Evolutionary conservation across 1,284 basidiomycete genomes (phyloP).

Genomic region (Rhizoctonia solani): DNA sequence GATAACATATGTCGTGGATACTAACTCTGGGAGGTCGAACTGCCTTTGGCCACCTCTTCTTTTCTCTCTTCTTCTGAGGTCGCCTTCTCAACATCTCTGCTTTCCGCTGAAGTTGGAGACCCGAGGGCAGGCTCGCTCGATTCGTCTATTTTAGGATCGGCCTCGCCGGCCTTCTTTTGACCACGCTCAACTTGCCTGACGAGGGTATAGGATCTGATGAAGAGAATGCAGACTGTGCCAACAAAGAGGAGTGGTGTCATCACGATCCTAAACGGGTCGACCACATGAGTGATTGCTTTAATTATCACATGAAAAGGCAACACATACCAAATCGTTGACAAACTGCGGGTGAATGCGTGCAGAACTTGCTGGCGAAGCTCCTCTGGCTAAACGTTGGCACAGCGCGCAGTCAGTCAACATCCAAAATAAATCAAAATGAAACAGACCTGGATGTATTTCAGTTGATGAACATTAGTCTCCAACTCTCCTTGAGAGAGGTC

Average conservation of each 20-base stretch:
- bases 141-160: neutral
- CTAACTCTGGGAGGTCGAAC: no score
- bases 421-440: neutral
- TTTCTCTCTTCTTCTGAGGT: neutral
- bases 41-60: no score
- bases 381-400: conserved; percentile 39
- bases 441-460: conserved; percentile 40
- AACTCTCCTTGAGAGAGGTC: conserved; percentile 17
- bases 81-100: neutral
- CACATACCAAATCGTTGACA: conserved; percentile 44
- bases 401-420: no score
- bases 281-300: neutral
- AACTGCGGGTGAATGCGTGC: conserved; percentile 44
- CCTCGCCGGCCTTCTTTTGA: conserved; percentile 3
- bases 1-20: no score
- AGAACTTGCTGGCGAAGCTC: conserved; percentile 44
- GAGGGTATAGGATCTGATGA: conserved; percentile 24
- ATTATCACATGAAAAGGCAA: neutral
- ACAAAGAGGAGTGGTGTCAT: conserved; percentile 29
- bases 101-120: neutral
- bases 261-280: conserved; percentile 8
- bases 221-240: conserved; percentile 12
- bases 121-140: conserved; percentile 4
- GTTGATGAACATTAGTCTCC: conserved; percentile 23
- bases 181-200: conserved; percentile 28